phyloP scores from a whole-genome alignment of 176 grass and related monocot species.

The Carex pumila region DNA sequence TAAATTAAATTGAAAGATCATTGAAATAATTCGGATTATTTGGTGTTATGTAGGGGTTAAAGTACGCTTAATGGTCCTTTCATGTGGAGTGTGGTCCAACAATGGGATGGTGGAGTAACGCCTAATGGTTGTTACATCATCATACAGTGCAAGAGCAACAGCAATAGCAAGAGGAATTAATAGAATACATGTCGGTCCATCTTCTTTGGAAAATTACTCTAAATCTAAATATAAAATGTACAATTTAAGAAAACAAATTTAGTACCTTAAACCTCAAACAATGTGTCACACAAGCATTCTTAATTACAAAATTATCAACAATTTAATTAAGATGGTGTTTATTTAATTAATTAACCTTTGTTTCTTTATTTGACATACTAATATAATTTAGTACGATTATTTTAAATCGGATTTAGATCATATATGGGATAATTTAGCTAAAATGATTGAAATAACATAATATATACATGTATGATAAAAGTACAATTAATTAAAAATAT shows the following conservation, averaged over 20 bases:
- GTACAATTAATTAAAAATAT: too few species aligned
- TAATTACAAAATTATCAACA: not conserved
- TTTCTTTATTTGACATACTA: not conserved
- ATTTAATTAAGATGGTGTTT: not conserved
- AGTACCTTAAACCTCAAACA: not conserved
- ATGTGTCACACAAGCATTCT: not conserved
- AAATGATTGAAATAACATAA: not conserved
- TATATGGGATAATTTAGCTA: not conserved
- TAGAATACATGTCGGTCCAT: constrained; percentile 10
- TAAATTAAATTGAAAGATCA: not conserved
- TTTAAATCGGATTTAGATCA: not conserved
- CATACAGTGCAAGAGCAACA: not conserved
- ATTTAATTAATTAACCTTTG: not conserved
- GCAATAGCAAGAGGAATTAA: not conserved
- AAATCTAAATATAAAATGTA: constrained; percentile 1
- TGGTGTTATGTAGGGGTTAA: constrained; percentile 9
- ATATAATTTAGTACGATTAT: not conserved
- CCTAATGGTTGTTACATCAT: constrained; percentile 18
- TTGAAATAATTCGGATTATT: not conserved
- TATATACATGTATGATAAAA: not conserved
- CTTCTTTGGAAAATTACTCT: not conserved
- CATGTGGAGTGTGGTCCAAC: constrained; percentile 11
- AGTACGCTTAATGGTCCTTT: constrained; percentile 22
- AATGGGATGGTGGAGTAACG: not conserved
- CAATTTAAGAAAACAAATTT: not conserved